These are phyloP conservation scores for Globisporangium splendens DNA, from an alignment of 352 stramenopile species.

Conservation along the genomic window DNA sequence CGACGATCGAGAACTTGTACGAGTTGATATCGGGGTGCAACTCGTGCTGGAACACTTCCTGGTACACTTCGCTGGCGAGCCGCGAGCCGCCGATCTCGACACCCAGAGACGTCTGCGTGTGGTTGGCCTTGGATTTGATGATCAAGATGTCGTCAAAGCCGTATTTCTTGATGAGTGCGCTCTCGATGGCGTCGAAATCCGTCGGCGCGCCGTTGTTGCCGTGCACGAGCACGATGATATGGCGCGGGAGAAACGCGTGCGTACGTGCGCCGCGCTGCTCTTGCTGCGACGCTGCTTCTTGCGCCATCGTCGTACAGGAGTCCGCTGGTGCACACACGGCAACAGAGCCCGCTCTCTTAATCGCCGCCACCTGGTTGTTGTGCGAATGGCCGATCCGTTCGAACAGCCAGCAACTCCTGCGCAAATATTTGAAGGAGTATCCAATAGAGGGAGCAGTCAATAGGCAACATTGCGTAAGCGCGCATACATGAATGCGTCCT, in stretches of 20 bases:
- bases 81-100: constrained; percentile 61
- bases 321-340: too few species aligned
- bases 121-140: constrained; percentile 65
- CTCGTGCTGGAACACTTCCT: constrained; percentile 55
- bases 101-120: constrained; percentile 57
- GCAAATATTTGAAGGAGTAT: too few species aligned
- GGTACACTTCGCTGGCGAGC: constrained; percentile 65
- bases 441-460: too few species aligned
- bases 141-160: constrained; percentile 44
- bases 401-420: too few species aligned
- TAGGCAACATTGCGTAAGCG: too few species aligned
- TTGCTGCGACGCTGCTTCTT: too few species aligned
- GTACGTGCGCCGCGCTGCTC: too few species aligned
- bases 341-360: too few species aligned
- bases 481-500: too few species aligned
- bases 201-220: constrained; percentile 75
- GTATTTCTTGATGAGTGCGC: constrained; percentile 40
- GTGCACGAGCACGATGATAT: constrained; percentile 81
- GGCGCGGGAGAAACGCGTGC: constrained; percentile 34
- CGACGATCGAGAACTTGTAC: constrained; percentile 72
- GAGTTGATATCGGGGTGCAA: constrained; percentile 36
- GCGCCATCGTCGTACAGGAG: too few species aligned
- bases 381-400: too few species aligned
- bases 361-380: too few species aligned
- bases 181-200: constrained; percentile 67